A percentile compares a stretch with the other conserved stretches of the same genome.
Evolutionary conservation across 2,329 filamentous ascomycete species (phyloP).

Genomic region (Pseudopyrenochaeta lycopersici): DNA sequence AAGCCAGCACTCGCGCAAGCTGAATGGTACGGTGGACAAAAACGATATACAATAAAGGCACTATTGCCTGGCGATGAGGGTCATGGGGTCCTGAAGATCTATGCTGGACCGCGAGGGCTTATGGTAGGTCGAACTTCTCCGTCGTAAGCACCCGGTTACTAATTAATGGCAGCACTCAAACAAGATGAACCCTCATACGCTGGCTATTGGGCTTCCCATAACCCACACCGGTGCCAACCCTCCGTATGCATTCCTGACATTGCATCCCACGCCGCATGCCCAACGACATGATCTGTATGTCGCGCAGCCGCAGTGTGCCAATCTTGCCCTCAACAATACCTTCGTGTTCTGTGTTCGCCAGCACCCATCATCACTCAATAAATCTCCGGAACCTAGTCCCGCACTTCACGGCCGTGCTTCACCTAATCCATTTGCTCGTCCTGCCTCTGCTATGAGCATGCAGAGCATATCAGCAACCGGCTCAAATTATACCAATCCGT

Average conservation of each 20-base stretch:
- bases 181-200: constrained; percentile 91
- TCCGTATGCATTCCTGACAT: constrained; percentile 88
- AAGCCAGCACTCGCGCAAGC: constrained; percentile 91
- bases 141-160: constrained; percentile 10
- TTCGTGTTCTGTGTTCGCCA: constrained; percentile 97
- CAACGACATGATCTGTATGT: constrained; percentile 97
- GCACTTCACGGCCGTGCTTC: constrained; percentile 56
- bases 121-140: constrained; percentile 65
- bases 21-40: constrained; percentile 87
- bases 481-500: constrained; percentile 63
- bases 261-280: constrained; percentile 97
- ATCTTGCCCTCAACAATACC: constrained; percentile 91
- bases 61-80: constrained; percentile 91
- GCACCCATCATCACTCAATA: constrained; percentile 73
- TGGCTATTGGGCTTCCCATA: constrained; percentile 90
- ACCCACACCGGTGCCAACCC: constrained; percentile 92
- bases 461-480: constrained; percentile 63
- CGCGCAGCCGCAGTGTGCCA: constrained; percentile 90
- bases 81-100: constrained; percentile 85
- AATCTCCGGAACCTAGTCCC: constrained; percentile 45
- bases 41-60: constrained; percentile 93
- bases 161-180: constrained; percentile 73
- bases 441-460: constrained; percentile 69
- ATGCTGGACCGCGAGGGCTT: constrained; percentile 90
- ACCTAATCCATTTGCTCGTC: constrained; percentile 63